These are phyloP conservation scores for Usnea hakonensis DNA, from an alignment of 495 filamentous ascomycete species.

Conservation along the genomic window DNA sequence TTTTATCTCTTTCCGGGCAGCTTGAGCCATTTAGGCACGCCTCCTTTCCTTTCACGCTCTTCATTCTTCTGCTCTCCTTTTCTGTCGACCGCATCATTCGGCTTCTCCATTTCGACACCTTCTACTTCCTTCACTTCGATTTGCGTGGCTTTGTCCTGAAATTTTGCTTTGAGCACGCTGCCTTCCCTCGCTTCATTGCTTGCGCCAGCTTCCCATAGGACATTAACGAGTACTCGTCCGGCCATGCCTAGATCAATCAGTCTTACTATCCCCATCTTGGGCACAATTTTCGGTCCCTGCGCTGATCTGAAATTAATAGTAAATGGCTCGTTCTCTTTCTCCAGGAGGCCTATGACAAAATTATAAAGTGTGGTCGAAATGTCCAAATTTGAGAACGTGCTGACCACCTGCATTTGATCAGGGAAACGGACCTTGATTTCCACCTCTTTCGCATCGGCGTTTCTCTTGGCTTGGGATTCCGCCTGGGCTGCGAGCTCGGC, in stretches of 20 bases:
- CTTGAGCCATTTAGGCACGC: conserved; percentile 65
- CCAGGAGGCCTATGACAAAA: conserved; percentile 48
- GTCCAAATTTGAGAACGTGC: conserved; percentile 53
- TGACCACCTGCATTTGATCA: conserved; percentile 64
- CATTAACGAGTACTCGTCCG: conserved; percentile 64
- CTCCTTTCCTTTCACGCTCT: conserved; percentile 31
- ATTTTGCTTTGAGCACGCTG: conserved; percentile 57
- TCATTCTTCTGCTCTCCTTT: conserved; percentile 9
- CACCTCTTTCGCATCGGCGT: conserved; percentile 58
- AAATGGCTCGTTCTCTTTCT: conserved; percentile 42
- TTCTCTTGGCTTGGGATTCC: conserved; percentile 48
- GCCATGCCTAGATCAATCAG: conserved; percentile 68
- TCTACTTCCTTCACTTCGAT: conserved; percentile 49
- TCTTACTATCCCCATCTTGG: conserved; percentile 42
- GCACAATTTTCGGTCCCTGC: conserved; percentile 33
- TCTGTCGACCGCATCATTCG: conserved; percentile 39
- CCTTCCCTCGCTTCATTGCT: conserved; percentile 31
- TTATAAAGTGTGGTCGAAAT: conserved; percentile 59
- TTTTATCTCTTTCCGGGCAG: conserved; percentile 51
- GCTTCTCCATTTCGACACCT: conserved; percentile 32
- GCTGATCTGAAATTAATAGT: conserved; percentile 35
- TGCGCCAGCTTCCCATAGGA: conserved; percentile 62
- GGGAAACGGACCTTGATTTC: conserved; percentile 80
- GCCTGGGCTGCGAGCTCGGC: conserved; percentile 40
- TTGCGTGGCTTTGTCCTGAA: conserved; percentile 57